A percentile compares a stretch with the other conserved stretches of the same genome.
Conservation (phyloP, 164 flowering plant genomes). For the Vitis amurensis region DNA sequence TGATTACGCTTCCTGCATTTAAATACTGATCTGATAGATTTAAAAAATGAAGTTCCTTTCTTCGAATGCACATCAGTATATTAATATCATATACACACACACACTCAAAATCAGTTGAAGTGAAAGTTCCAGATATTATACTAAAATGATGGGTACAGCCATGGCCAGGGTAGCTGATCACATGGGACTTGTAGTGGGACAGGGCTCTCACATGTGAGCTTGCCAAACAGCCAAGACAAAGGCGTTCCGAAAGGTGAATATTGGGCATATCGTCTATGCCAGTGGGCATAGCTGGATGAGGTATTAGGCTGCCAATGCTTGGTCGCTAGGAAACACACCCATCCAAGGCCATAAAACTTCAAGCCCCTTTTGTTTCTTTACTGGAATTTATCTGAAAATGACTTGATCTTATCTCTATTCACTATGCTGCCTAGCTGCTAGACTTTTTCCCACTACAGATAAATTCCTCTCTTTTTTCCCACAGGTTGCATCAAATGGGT, state of each 20-base stretch:
- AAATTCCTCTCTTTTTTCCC: no score
- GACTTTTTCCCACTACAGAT: no score
- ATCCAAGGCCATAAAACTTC: constrained; percentile 15
- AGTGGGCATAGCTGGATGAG: constrained; percentile 13
- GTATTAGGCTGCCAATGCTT: constrained; percentile 19
- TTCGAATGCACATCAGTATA: not conserved
- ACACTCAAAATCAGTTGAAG: not conserved
- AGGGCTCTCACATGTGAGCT: constrained; percentile 27
- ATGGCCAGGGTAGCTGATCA: constrained; percentile 24
- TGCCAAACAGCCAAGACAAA: constrained; percentile 11
- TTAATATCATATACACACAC: not conserved
- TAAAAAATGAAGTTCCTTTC: not conserved
- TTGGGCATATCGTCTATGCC: constrained; percentile 11
- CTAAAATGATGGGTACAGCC: constrained; percentile 12
- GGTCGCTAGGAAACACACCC: constrained; percentile 39
- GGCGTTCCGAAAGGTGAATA: not conserved
- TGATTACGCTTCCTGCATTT: not conserved
- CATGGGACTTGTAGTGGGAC: constrained; percentile 24
- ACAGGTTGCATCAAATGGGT: no score
- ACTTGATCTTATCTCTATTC: not conserved
- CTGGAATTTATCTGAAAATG: not conserved
- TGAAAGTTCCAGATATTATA: not conserved
- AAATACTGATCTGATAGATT: not conserved
- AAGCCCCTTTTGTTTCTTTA: constrained; percentile 14
- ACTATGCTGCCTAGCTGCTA: not conserved